These are phyloP conservation scores for Prosopis cineraria DNA, from an alignment of 306 rosid genomes.

Conservation along the genomic window DNA sequence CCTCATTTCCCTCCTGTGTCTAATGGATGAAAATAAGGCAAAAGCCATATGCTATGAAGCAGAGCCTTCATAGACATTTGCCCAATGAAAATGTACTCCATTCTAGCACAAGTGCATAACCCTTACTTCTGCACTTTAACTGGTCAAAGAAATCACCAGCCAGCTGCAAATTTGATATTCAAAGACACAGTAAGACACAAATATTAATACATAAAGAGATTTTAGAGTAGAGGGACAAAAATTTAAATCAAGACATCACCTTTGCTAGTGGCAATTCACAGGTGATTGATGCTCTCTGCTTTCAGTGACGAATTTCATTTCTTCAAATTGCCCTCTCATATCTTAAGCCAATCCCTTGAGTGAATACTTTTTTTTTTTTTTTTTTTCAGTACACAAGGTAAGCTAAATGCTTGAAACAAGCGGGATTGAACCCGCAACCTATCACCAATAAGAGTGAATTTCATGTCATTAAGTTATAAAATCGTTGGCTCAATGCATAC, in stretches of 20 bases:
- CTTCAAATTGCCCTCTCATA: slow-evolving; percentile 84
- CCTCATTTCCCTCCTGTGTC: not conserved
- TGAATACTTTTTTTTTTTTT: too few species aligned
- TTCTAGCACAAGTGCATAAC: slow-evolving; percentile 98
- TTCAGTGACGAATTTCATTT: slow-evolving; percentile 89
- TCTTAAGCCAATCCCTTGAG: slow-evolving; percentile 95
- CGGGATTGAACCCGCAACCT: too few species aligned
- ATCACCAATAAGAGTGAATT: too few species aligned
- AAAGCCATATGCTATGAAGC: too few species aligned
- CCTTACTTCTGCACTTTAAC: slow-evolving; percentile 93
- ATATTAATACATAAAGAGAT: slow-evolving; percentile 7
- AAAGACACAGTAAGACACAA: slow-evolving; percentile 36
- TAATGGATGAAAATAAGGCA: slow-evolving; percentile 18
- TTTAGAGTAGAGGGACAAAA: slow-evolving; percentile 17
- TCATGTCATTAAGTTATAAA: too few species aligned
- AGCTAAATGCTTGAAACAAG: too few species aligned
- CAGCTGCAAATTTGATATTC: slow-evolving; percentile 47
- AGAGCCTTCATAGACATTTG: slow-evolving; percentile 45
- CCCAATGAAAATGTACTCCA: slow-evolving; percentile 87
- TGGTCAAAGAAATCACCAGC: slow-evolving; percentile 97
- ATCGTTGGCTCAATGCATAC: too few species aligned
- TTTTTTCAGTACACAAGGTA: too few species aligned
- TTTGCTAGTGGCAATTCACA: slow-evolving; percentile 86
- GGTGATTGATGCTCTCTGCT: slow-evolving; percentile 72
- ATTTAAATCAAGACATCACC: slow-evolving; percentile 49